phyloP scores from a whole-genome alignment of 2,329 filamentous ascomycete species.

The Sordariomycetes sp. region DNA sequence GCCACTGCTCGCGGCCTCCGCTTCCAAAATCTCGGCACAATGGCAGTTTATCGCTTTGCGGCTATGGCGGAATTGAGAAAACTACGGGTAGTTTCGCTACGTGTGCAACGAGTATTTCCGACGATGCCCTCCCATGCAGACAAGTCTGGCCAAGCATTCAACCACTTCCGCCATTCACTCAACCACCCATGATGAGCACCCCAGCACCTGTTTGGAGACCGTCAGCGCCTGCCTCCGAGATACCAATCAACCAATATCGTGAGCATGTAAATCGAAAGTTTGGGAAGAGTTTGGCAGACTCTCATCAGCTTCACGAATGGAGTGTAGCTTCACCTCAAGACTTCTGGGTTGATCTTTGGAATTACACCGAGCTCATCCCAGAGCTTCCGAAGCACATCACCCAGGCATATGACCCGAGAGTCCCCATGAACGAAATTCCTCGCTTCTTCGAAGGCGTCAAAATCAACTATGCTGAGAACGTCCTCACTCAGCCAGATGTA shows the following conservation, averaged over 20 bases:
- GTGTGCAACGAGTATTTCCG: too few relatives aligned
- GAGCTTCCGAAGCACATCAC: not conserved
- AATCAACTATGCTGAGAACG: slow-evolving; percentile 3
- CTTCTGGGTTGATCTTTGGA: slow-evolving; percentile 1
- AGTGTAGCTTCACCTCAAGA: not conserved
- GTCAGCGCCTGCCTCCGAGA: too few relatives aligned
- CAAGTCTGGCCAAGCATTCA: too few relatives aligned
- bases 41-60: too few relatives aligned
- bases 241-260: slow-evolving; percentile 1
- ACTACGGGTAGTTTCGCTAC: too few relatives aligned
- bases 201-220: too few relatives aligned
- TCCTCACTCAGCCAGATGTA: slow-evolving; percentile 1
- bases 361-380: not conserved
- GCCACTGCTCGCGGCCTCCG: too few relatives aligned
- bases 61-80: too few relatives aligned
- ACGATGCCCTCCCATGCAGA: too few relatives aligned
- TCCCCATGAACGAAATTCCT: slow-evolving; percentile 1
- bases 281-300: not conserved
- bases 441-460: not conserved
- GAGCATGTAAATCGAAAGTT: not conserved
- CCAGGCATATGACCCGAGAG: not conserved
- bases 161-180: too few relatives aligned
- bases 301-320: slow-evolving; percentile 1
- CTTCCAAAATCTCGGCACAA: too few relatives aligned
- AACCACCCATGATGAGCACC: too few relatives aligned